Conservation (phyloP, 2,329 filamentous ascomycete species). For the Cercospora zeina region DNA sequence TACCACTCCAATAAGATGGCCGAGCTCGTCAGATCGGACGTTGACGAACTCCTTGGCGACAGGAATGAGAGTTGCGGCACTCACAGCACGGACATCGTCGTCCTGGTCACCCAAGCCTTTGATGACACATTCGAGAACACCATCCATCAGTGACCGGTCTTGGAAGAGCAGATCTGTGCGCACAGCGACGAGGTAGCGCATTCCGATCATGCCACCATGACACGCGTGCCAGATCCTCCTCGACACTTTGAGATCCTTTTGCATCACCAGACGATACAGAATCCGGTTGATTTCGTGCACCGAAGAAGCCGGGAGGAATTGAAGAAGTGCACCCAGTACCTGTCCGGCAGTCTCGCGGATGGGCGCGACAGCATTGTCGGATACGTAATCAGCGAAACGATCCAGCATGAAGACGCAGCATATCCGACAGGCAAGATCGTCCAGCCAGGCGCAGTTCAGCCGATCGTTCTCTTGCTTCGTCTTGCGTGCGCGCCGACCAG, state of each 20-base stretch:
- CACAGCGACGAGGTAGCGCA: conserved; percentile 92
- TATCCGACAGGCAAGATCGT: conserved; percentile 91
- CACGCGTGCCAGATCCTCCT: conserved; percentile 88
- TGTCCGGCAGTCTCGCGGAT: conserved; percentile 95
- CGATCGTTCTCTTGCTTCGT: conserved; percentile 71
- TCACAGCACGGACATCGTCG: conserved; percentile 94
- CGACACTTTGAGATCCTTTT: conserved; percentile 73
- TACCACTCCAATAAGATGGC: conserved; percentile 85
- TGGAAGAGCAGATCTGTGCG: conserved; percentile 86
- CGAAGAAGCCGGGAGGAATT: conserved; percentile 74
- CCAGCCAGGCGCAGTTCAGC: conserved; percentile 81
- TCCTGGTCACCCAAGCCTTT: conserved; percentile 87
- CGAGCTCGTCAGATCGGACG: conserved; percentile 74
- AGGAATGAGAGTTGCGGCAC: conserved; percentile 93
- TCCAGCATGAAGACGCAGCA: conserved; percentile 97
- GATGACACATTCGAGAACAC: conserved; percentile 89
- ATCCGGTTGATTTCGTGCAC: conserved; percentile 84
- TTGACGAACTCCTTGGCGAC: conserved; percentile 94
- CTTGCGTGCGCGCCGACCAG: conserved; percentile 73
- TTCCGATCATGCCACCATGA: conserved; percentile 95
- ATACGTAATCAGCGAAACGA: conserved; percentile 95
- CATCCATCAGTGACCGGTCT: conserved; percentile 84
- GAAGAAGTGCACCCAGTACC: conserved; percentile 83
- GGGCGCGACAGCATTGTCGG: conserved; percentile 92
- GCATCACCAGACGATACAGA: conserved; percentile 87